These are phyloP conservation scores for Colletotrichum aenigma DNA, from an alignment of 2,329 filamentous ascomycete species.

Conservation along the genomic window DNA sequence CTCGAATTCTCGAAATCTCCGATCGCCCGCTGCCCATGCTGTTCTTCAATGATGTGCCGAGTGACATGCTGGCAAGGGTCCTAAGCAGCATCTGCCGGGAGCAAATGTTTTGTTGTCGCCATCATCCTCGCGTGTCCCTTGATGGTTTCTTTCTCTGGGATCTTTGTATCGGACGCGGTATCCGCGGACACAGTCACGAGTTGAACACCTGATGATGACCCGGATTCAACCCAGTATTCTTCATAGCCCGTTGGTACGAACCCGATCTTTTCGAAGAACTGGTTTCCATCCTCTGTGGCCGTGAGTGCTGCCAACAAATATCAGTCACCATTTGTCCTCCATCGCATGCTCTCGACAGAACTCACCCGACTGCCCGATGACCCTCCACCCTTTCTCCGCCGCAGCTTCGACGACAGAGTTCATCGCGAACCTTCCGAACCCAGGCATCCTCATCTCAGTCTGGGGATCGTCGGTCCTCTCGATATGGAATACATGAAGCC, in stretches of 20 bases:
- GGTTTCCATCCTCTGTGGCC: constrained; percentile 29
- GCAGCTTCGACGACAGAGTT: neutral
- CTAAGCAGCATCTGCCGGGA: neutral
- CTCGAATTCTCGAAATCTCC: neutral
- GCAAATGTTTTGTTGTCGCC: neutral
- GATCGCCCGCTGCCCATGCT: neutral
- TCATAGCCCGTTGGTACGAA: constrained; percentile 32
- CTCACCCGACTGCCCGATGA: constrained; percentile 32
- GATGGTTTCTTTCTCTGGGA: neutral
- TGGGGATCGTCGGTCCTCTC: constrained; percentile 27
- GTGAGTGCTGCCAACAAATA: constrained; percentile 27
- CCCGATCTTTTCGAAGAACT: constrained; percentile 28
- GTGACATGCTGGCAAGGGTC: neutral
- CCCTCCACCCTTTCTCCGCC: constrained; percentile 22
- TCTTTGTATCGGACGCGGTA: neutral
- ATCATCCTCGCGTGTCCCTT: constrained; percentile 15
- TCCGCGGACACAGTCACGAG: neutral
- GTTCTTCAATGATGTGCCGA: neutral
- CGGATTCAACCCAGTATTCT: constrained; percentile 25
- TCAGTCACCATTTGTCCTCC: neutral
- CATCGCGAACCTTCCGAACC: constrained; percentile 22
- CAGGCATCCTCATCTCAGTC: neutral
- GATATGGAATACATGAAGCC: constrained; percentile 40
- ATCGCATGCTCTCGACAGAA: neutral
- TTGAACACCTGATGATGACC: neutral